A percentile compares a stretch with the other conserved stretches of the same genome.
These are phyloP conservation scores for Toxoplasma gondii DNA, from an alignment of 169 alveolate species.

Conservation along the genomic window DNA sequence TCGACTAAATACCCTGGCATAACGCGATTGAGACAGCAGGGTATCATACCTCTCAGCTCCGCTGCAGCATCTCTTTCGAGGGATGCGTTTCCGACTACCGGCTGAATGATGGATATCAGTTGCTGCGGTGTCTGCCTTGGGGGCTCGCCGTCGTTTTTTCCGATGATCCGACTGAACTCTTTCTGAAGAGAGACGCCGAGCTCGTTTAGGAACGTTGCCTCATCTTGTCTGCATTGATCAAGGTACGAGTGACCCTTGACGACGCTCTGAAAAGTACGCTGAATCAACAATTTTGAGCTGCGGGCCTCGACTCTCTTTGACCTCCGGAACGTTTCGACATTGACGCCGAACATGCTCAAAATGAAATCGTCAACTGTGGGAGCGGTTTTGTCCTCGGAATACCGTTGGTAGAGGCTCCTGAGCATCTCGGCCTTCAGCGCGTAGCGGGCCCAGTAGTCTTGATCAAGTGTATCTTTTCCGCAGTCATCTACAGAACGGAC, in stretches of 20 bases:
- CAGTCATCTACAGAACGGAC: neutral
- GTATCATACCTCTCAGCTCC: neutral
- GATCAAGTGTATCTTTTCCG: neutral
- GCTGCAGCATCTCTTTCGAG: neutral
- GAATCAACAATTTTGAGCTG: neutral
- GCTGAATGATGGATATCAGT: neutral
- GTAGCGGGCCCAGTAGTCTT: constrained; percentile 23
- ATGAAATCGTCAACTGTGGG: constrained; percentile 15
- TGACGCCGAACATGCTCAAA: neutral
- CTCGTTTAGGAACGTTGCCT: neutral
- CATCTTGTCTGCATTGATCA: neutral
- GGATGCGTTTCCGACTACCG: neutral
- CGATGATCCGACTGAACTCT: neutral
- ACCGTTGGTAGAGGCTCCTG: neutral
- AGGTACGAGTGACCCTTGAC: neutral
- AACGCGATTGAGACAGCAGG: neutral
- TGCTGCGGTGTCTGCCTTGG: neutral
- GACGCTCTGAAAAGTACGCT: neutral
- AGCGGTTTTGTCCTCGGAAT: neutral
- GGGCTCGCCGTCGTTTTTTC: neutral
- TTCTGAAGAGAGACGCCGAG: neutral
- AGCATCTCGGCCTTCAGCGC: constrained; percentile 15
- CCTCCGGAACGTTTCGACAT: neutral
- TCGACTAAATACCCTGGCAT: too few species aligned
- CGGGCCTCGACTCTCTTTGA: neutral